Conservation (phyloP, 495 filamentous ascomycete genomes). For the Geoglossum glabrum region DNA sequence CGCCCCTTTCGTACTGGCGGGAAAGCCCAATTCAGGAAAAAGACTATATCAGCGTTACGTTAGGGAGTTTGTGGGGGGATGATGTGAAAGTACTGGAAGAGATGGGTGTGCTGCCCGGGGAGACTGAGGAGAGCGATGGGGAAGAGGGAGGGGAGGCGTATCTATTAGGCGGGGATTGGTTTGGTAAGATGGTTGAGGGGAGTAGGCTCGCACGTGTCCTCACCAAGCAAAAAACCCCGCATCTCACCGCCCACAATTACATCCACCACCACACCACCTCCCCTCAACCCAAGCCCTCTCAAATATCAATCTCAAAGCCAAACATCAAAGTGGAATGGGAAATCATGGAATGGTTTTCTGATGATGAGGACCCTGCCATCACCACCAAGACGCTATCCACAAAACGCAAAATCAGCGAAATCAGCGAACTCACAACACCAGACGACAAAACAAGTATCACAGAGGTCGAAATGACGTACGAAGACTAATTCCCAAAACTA, state of each 20-base stretch:
- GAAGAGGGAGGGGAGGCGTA: constrained; percentile 3
- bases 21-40: constrained; percentile 47
- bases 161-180: constrained; percentile 48
- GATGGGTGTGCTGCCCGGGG: constrained; percentile 37
- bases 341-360: constrained; percentile 53
- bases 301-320: too few relatives aligned
- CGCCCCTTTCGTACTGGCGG: constrained; percentile 59
- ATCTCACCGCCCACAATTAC: neutral
- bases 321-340: constrained; percentile 59
- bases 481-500: too few relatives aligned
- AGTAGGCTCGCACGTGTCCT: constrained; percentile 48
- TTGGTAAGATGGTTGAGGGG: constrained; percentile 59
- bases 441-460: too few relatives aligned
- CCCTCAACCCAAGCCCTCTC: constrained; percentile 3
- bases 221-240: constrained; percentile 29
- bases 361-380: constrained; percentile 20
- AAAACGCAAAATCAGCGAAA: too few relatives aligned
- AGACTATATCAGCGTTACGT: constrained; percentile 51
- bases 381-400: neutral
- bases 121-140: constrained; percentile 12
- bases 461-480: too few relatives aligned
- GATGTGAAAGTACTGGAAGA: constrained; percentile 51
- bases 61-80: constrained; percentile 45
- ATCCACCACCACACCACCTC: neutral
- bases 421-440: too few relatives aligned